Percentiles rank a stretch among this genome's conserved stretches.
Evolutionary conservation across 176 grass and related monocot genomes (phyloP).

Genomic region (Triticum dicoccoides): DNA sequence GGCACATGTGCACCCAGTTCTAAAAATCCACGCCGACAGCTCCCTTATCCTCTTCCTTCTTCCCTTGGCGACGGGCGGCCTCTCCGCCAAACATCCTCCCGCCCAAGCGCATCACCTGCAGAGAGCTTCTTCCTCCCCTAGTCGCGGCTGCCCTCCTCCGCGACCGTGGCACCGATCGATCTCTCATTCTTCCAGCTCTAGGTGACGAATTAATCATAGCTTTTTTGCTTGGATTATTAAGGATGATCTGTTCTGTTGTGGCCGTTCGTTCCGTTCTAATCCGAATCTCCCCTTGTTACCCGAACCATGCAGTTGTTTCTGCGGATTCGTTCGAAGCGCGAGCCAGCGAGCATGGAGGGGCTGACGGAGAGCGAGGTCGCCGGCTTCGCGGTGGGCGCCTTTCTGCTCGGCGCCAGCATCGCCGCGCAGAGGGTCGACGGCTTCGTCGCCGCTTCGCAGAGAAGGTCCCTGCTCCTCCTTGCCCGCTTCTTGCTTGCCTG

Average conservation of each 20-base stretch:
- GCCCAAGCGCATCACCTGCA: neutral
- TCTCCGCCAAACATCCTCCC: neutral
- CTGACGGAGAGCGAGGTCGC: slow-evolving; percentile 76
- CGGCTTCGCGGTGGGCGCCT: slow-evolving; percentile 65
- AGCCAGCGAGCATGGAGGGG: slow-evolving; percentile 41
- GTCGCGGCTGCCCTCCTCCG: neutral
- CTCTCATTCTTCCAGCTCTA: neutral
- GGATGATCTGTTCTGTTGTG: neutral
- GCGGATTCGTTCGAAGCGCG: neutral
- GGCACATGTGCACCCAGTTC: too few relatives aligned
- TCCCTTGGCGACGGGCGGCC: neutral
- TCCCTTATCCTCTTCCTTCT: neutral
- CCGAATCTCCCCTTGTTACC: neutral
- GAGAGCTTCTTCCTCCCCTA: neutral
- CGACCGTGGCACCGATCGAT: neutral
- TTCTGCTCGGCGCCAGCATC: slow-evolving; percentile 68
- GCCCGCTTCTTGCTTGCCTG: neutral
- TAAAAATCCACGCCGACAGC: too few relatives aligned
- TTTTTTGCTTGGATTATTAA: neutral
- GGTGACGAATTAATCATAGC: neutral
- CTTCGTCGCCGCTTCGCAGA: slow-evolving; percentile 77
- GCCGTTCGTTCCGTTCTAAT: neutral
- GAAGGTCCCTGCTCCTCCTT: slow-evolving; percentile 40
- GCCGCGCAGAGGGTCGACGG: slow-evolving; percentile 75
- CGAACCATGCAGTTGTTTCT: neutral